Evolutionary conservation across 768 basidiomycete species (phyloP).

Genomic region (Dentipellis sp.): DNA sequence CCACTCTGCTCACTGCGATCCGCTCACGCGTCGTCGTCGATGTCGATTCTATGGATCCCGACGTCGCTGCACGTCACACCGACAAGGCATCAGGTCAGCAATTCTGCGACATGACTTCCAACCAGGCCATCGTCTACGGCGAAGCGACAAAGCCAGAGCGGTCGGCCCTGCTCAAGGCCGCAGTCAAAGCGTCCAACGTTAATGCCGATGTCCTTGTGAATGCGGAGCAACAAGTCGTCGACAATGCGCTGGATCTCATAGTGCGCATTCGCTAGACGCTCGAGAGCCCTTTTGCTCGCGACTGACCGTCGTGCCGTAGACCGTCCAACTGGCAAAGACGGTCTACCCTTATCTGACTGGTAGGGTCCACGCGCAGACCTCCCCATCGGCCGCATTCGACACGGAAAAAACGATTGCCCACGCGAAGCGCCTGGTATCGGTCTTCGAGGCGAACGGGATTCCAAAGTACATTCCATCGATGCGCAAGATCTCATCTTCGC

Average conservation of each 20-base stretch:
- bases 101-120: conserved; percentile 42
- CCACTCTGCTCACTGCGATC: conserved; percentile 28
- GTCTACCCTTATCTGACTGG: conserved; percentile 32
- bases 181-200: conserved; percentile 16
- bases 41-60: conserved; percentile 41
- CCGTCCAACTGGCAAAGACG: conserved; percentile 34
- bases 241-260: conserved; percentile 30
- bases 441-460: conserved; percentile 35
- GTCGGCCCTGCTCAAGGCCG: conserved; percentile 22
- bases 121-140: conserved; percentile 34
- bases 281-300: neutral
- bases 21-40: conserved; percentile 29
- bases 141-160: conserved; percentile 26
- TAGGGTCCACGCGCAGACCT: conserved; percentile 36
- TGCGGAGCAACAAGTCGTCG: conserved; percentile 17
- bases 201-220: neutral
- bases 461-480: conserved; percentile 21
- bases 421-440: conserved; percentile 29
- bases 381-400: conserved; percentile 32
- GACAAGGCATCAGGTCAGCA: conserved; percentile 9
- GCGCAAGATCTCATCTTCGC: no score
- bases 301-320: conserved; percentile 19
- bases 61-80: conserved; percentile 26
- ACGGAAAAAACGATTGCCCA: conserved; percentile 32
- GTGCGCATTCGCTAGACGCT: conserved; percentile 17